A percentile compares a stretch with the other conserved stretches of the same genome.
Evolutionary conservation across 2,329 filamentous ascomycete species (phyloP).

Genomic region (Magnaporthiopsis incrustans): DNA sequence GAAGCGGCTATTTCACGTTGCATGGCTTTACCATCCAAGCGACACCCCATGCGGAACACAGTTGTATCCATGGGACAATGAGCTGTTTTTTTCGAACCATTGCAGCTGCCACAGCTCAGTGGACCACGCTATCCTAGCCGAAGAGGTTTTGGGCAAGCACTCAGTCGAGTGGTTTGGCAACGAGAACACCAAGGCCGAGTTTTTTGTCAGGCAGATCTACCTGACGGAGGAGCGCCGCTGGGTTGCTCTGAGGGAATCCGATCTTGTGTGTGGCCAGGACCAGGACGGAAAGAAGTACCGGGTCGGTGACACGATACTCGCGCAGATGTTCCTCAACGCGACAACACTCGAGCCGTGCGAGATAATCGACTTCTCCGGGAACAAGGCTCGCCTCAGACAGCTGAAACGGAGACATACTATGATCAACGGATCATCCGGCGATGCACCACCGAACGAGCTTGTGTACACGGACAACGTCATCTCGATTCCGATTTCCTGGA

Average conservation of each 20-base stretch:
- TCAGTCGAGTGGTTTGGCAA: constrained; percentile 48
- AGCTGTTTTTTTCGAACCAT: constrained; percentile 69
- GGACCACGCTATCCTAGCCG: constrained; percentile 35
- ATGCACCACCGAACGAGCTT: constrained; percentile 47
- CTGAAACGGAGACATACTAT: constrained; percentile 39
- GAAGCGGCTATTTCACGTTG: constrained; percentile 46
- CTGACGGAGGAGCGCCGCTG: constrained; percentile 52
- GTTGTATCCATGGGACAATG: constrained; percentile 62
- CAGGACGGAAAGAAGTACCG: constrained; percentile 25
- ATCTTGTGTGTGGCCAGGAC: constrained; percentile 46
- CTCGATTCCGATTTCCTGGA: constrained; percentile 25
- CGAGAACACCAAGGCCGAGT: constrained; percentile 37
- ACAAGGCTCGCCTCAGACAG: constrained; percentile 36
- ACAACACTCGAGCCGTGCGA: constrained; percentile 52
- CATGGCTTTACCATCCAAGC: constrained; percentile 65
- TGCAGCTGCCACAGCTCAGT: constrained; percentile 54
- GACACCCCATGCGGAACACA: constrained; percentile 64
- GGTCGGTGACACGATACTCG: constrained; percentile 54
- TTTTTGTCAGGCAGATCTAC: constrained; percentile 68
- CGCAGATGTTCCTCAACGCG: constrained; percentile 21
- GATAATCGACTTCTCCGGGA: constrained; percentile 32
- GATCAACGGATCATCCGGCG: constrained; percentile 22
- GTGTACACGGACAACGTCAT: constrained; percentile 43
- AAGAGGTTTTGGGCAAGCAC: constrained; percentile 50
- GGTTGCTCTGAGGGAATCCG: constrained; percentile 43